A percentile compares a stretch with the other conserved stretches of the same genome.
phyloP scores from a whole-genome alignment of 371 early-diverging fungal species.

The Mortierella polycephala region DNA sequence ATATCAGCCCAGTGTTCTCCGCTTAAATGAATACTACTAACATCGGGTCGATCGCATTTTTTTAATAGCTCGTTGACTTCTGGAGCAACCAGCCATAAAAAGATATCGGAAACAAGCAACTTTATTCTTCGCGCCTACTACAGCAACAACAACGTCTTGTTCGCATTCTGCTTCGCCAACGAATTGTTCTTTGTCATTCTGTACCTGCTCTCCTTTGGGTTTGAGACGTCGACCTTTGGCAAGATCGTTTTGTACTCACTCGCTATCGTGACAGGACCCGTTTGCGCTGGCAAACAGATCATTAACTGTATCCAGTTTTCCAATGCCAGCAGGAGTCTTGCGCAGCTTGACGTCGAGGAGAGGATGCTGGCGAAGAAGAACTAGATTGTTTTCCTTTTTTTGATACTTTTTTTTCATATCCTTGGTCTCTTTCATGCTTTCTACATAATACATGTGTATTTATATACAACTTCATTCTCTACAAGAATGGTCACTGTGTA shows the following conservation, averaged over 20 bases:
- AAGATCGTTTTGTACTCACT: slow-evolving; percentile 28
- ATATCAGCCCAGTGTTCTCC: too few species aligned
- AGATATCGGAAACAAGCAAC: slow-evolving; percentile 75
- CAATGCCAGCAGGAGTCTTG: slow-evolving; percentile 84
- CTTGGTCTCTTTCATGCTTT: too few species aligned
- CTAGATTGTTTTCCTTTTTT: slow-evolving; percentile 4
- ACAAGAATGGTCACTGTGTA: too few species aligned
- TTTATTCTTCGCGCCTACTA: slow-evolving; percentile 90
- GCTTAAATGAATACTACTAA: too few species aligned
- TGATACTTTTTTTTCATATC: neutral
- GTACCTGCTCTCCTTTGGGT: slow-evolving; percentile 73
- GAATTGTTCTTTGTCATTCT: slow-evolving; percentile 89
- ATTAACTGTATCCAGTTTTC: slow-evolving; percentile 93
- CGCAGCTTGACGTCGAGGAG: slow-evolving; percentile 75
- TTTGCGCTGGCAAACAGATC: slow-evolving; percentile 88
- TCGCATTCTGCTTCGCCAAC: slow-evolving; percentile 91
- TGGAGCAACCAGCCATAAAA: slow-evolving; percentile 93
- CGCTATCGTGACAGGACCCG: slow-evolving; percentile 73
- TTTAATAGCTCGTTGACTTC: slow-evolving; percentile 76
- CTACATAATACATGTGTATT: too few species aligned
- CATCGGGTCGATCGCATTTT: neutral
- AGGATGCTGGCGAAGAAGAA: slow-evolving; percentile 51
- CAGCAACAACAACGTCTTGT: slow-evolving; percentile 86
- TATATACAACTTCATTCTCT: too few species aligned
- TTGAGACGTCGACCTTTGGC: slow-evolving; percentile 19